Evolutionary conservation across 2,329 filamentous ascomycete genomes (phyloP), one percentile per base, ranked within the genome.

Genomic region (Cladosporium sp.): DNA sequence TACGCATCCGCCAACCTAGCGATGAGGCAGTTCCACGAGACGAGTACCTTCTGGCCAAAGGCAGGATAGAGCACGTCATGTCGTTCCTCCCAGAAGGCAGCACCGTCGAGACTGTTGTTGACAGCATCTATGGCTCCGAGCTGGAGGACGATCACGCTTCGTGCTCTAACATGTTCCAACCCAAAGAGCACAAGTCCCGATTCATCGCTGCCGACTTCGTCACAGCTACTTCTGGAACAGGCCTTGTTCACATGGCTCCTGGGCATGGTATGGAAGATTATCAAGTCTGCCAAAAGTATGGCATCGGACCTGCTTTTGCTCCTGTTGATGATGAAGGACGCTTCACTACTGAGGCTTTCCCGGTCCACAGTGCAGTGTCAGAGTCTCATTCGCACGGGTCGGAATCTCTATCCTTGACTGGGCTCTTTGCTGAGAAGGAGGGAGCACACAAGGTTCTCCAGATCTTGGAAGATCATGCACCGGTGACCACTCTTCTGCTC

Each of bases 191-290:
- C 2, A 77, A 82, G 17, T 82, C 86, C 3, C 74, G 78, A 6
- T 80, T 99, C 28, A 83, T 97, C 47, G 84, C 90, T 63, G 94
- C 91, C 2, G 86, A 91, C 60, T 97, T 97, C 69, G 94, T 99
- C 12, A 90, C 92, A 2, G 85, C 88, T 0, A 86, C 89, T 25
- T 95, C 93, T n/a, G 94, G 94, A 52, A 92, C 93, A 22, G 94
- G 94, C 11, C 79, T 99, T n/a, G 94, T 99, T 34, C 94, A 99
- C 72, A 82, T 92, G 64, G 94, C 94, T 2, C 93, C 94, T 6
- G 94, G 94, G 3, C 94, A 99, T 70, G 94, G 94, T 45, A 94
- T 96, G 80, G 94, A 99, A 39, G 94, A 99, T 71, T 99, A 97
- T 70, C 86, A 93, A 61, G 85, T 88, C 5, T 96, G 92, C 72